A percentile compares a stretch with the other conserved stretches of the same genome.
Conservation (phyloP, 78 protist genomes). For the Isochrysis galbana region DNA sequence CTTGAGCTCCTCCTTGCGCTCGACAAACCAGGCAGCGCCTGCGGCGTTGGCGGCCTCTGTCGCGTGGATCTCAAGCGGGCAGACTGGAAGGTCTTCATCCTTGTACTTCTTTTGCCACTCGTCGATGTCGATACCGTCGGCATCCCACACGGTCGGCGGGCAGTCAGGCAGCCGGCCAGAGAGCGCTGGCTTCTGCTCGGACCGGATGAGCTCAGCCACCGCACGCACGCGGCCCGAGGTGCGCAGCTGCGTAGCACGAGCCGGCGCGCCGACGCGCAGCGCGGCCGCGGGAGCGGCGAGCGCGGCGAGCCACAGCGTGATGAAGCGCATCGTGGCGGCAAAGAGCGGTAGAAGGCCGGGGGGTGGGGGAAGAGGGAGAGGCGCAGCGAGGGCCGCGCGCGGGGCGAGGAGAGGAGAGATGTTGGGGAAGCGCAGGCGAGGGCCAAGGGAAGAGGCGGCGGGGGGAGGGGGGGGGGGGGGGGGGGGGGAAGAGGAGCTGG, state of each 20-base stretch:
- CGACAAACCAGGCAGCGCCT: neutral
- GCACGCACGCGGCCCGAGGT: neutral
- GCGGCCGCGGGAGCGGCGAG: neutral
- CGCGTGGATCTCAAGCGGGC: neutral
- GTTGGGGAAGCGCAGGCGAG: too few relatives aligned
- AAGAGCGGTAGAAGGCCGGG: too few relatives aligned
- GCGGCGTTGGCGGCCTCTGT: neutral
- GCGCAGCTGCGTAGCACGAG: neutral
- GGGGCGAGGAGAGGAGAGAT: too few relatives aligned
- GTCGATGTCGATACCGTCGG: neutral
- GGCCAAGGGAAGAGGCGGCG: too few relatives aligned
- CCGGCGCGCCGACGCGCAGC: neutral
- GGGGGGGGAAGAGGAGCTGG: too few relatives aligned
- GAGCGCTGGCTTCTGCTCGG: neutral
- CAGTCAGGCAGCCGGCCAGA: slow-evolving; percentile 38
- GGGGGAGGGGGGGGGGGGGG: too few relatives aligned
- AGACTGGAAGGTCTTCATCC: neutral
- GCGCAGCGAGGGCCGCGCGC: too few relatives aligned
- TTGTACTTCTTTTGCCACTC: slow-evolving; percentile 7
- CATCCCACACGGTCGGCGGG: slow-evolving; percentile 11
- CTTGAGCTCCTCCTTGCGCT: neutral
- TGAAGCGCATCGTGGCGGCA: too few relatives aligned
- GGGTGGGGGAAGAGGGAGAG: too few relatives aligned
- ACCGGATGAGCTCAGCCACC: neutral
- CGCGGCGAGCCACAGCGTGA: too few relatives aligned